Percentiles rank a stretch among this genome's conserved stretches.
Evolutionary conservation across 768 basidiomycete species (phyloP).

Genomic region (Tricholoma saponaceum): DNA sequence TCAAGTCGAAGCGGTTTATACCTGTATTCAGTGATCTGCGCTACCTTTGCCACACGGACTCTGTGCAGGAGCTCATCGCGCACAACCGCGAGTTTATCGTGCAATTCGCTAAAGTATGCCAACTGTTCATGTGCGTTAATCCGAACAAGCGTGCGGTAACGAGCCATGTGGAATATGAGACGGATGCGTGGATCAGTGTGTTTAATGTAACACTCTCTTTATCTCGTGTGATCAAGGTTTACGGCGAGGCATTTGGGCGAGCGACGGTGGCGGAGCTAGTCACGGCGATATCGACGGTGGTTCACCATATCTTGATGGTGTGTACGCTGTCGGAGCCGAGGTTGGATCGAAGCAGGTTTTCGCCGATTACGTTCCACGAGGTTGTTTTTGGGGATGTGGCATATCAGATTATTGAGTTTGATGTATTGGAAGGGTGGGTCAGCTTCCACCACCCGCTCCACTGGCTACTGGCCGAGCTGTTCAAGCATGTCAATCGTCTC

Average conservation of each 20-base stretch:
- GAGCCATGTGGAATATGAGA: slow-evolving; percentile 93
- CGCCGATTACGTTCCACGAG: slow-evolving; percentile 57
- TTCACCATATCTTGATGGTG: slow-evolving; percentile 68
- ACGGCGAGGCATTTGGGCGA: slow-evolving; percentile 77
- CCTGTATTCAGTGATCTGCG: slow-evolving; percentile 90
- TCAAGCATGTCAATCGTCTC: slow-evolving; percentile 77
- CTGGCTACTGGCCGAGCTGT: slow-evolving; percentile 85
- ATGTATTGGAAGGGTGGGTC: slow-evolving; percentile 77
- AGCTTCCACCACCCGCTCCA: slow-evolving; percentile 92
- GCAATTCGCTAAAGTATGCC: slow-evolving; percentile 73
- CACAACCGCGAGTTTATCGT: slow-evolving; percentile 60
- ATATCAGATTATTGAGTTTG: slow-evolving; percentile 70
- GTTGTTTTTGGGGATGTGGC: slow-evolving; percentile 57
- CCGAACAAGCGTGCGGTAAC: slow-evolving; percentile 80
- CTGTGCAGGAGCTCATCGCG: slow-evolving; percentile 78
- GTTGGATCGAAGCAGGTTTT: slow-evolving; percentile 63
- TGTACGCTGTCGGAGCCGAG: slow-evolving; percentile 66
- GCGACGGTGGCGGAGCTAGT: slow-evolving; percentile 57
- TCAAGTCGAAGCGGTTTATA: slow-evolving; percentile 95
- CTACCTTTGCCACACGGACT: slow-evolving; percentile 76
- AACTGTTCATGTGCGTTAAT: slow-evolving; percentile 91
- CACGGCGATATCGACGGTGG: slow-evolving; percentile 61
- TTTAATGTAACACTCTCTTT: slow-evolving; percentile 93
- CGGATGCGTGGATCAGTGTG: slow-evolving; percentile 94
- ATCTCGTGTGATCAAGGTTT: slow-evolving; percentile 83